Conservation (phyloP, 2,329 filamentous ascomycete genomes). For the Sarocladiaceae sp. region DNA sequence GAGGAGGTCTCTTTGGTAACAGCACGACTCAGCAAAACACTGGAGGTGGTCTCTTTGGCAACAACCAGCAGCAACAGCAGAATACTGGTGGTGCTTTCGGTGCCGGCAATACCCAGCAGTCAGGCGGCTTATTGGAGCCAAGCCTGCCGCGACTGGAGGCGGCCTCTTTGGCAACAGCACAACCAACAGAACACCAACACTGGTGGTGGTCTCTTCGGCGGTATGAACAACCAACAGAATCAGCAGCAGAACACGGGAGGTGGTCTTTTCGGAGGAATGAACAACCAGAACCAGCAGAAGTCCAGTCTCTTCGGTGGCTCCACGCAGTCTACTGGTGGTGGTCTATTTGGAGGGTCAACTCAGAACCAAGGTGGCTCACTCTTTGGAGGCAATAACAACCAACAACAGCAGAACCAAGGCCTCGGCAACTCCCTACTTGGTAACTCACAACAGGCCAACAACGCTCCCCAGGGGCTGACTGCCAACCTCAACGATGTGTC, state of each 20-base stretch:
- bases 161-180: slow-evolving; percentile 41
- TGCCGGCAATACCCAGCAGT: neutral
- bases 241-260: slow-evolving; percentile 23
- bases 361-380: slow-evolving; percentile 38
- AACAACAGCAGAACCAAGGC: slow-evolving; percentile 43
- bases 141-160: slow-evolving; percentile 14
- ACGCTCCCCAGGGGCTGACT: slow-evolving; percentile 63
- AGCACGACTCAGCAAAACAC: slow-evolving; percentile 23
- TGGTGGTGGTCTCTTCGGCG: slow-evolving; percentile 26
- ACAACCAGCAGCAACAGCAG: slow-evolving; percentile 36
- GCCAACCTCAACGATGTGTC: slow-evolving; percentile 79
- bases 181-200: slow-evolving; percentile 22
- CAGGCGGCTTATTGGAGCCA: neutral
- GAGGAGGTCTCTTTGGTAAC: slow-evolving; percentile 42
- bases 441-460: slow-evolving; percentile 41
- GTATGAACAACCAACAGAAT: slow-evolving; percentile 26
- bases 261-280: slow-evolving; percentile 45
- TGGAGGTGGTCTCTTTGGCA: slow-evolving; percentile 40
- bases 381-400: slow-evolving; percentile 41
- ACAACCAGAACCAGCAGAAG: slow-evolving; percentile 31
- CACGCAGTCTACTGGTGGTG: slow-evolving; percentile 39
- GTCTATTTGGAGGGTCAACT: slow-evolving; percentile 53
- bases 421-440: slow-evolving; percentile 56
- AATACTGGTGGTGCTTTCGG: neutral
- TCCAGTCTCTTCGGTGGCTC: slow-evolving; percentile 49